These are phyloP conservation scores for Didymella exigua DNA, from an alignment of 2,329 filamentous ascomycete species.

Conservation along the genomic window DNA sequence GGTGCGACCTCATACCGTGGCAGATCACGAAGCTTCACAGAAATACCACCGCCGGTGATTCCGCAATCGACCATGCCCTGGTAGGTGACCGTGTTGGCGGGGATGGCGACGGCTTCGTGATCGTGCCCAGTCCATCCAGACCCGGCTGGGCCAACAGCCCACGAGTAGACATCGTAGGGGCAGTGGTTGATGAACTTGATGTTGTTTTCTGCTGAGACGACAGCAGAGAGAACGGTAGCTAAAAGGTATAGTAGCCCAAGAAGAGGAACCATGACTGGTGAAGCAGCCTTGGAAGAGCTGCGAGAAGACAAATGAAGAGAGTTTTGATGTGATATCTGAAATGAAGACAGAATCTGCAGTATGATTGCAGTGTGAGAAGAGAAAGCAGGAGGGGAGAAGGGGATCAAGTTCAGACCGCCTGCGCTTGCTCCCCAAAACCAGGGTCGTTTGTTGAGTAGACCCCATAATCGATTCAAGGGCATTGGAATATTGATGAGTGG, in stretches of 20 bases:
- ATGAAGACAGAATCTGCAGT: background rate
- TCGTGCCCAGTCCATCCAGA: slow-evolving; percentile 15
- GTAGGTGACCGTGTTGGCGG: slow-evolving; percentile 1
- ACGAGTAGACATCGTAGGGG: slow-evolving; percentile 29
- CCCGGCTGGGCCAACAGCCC: slow-evolving; percentile 20
- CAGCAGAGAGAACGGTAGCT: background rate
- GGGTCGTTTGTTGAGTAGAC: background rate
- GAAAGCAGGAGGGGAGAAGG: too few species aligned
- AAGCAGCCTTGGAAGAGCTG: background rate
- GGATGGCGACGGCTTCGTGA: slow-evolving; percentile 12
- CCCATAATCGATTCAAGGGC: background rate
- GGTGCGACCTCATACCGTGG: slow-evolving; percentile 22
- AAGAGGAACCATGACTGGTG: background rate
- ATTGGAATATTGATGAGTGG: background rate
- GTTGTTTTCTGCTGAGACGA: slow-evolving; percentile 18
- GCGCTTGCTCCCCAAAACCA: background rate
- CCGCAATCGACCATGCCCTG: slow-evolving; percentile 23
- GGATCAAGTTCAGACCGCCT: background rate
- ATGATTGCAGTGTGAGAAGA: background rate
- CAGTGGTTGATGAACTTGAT: slow-evolving; percentile 34
- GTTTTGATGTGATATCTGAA: background rate
- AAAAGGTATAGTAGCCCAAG: background rate
- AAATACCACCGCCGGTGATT: slow-evolving; percentile 15
- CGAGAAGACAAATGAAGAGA: background rate
- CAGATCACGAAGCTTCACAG: slow-evolving; percentile 33